phyloP scores from a whole-genome alignment of 345 rosid species.

The Mallotus nudiflorus region DNA sequence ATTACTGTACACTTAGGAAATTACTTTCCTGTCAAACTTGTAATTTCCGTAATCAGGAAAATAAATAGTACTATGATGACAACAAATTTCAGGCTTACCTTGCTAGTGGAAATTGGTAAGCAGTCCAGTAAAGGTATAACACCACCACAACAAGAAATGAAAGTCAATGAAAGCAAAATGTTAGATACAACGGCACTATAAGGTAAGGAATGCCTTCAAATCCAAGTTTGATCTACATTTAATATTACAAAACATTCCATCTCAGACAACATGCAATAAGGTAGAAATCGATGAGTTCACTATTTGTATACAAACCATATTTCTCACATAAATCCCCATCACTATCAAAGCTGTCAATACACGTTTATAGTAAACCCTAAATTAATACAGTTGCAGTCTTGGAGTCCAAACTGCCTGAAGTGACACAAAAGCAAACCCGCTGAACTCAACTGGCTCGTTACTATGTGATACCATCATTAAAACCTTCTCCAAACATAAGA shows the following conservation, averaged over 20 bases:
- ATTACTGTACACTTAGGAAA: neutral
- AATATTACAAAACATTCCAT: constrained; percentile 18
- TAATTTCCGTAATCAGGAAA: neutral
- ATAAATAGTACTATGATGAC: neutral
- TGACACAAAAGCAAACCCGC: constrained; percentile 16
- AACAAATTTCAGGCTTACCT: neutral
- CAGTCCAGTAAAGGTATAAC: neutral
- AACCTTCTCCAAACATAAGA: constrained; percentile 22
- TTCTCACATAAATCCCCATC: constrained; percentile 14
- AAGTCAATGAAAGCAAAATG: neutral
- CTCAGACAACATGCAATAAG: constrained; percentile 18
- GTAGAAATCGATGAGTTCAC: constrained; percentile 4
- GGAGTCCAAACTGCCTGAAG: constrained; percentile 21
- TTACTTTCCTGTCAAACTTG: neutral
- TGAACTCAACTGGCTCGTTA: constrained; percentile 17
- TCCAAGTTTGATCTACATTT: constrained; percentile 4
- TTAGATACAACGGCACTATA: neutral
- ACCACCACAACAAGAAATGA: neutral
- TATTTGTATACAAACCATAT: constrained; percentile 23
- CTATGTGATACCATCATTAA: constrained; percentile 16
- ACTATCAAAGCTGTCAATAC: constrained; percentile 30
- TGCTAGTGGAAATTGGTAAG: neutral
- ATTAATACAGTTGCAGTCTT: constrained; percentile 15
- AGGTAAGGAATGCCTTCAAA: constrained; percentile 18
- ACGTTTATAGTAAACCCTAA: constrained; percentile 13